phyloP scores from a whole-genome alignment of 2,329 filamentous ascomycete genomes.

The Westerdykella ornata region DNA sequence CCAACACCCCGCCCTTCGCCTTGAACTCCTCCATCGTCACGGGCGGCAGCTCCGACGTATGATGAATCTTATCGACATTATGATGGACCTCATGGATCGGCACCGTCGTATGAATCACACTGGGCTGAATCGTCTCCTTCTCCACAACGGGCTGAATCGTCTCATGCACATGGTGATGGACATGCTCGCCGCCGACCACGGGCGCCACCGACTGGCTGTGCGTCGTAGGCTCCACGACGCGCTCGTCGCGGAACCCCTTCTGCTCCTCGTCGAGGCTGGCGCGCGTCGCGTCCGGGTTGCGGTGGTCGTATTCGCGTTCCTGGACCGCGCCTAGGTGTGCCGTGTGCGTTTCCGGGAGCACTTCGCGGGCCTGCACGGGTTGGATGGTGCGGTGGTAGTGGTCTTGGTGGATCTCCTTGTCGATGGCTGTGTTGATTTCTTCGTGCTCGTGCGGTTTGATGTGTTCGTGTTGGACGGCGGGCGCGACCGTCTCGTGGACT shows the following conservation, averaged over 20 bases:
- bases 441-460: conserved; percentile 57
- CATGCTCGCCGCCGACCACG: conserved; percentile 53
- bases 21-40: conserved; percentile 61
- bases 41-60: conserved; percentile 55
- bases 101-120: conserved; percentile 63
- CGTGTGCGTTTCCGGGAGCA: conserved; percentile 56
- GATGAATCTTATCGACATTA: conserved; percentile 59
- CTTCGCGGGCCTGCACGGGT: conserved; percentile 52
- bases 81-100: conserved; percentile 69
- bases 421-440: conserved; percentile 55
- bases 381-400: conserved; percentile 66
- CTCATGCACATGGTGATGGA: conserved; percentile 52
- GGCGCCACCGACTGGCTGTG: conserved; percentile 46
- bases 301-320: conserved; percentile 57
- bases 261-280: conserved; percentile 42
- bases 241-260: conserved; percentile 49
- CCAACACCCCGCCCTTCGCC: conserved; percentile 48
- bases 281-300: conserved; percentile 42
- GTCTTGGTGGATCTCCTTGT: conserved; percentile 64
- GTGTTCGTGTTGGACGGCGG: conserved; percentile 55
- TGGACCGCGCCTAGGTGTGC: conserved; percentile 55
- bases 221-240: conserved; percentile 42
- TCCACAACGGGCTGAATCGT: conserved; percentile 65
- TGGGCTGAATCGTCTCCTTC: conserved; percentile 61
- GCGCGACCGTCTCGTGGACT: conserved; percentile 59